Percentiles rank a stretch among this genome's conserved stretches.
phyloP scores from a whole-genome alignment of 2,329 filamentous ascomycete species.

The Alternaria arbusti region DNA sequence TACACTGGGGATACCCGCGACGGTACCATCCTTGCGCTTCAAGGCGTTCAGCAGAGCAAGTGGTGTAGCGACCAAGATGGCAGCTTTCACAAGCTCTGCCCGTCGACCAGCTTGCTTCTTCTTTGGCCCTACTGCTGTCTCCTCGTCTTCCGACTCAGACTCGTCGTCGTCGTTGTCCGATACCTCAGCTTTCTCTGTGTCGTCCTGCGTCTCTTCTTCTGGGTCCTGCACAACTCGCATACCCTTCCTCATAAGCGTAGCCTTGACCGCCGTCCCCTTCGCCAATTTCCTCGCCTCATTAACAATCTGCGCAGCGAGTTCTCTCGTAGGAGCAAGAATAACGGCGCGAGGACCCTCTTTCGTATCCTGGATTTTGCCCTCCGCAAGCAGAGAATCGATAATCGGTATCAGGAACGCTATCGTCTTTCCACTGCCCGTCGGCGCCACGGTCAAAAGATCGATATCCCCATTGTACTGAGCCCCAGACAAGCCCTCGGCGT shows the following conservation, averaged over 20 bases:
- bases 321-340: conserved; percentile 58
- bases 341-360: conserved; percentile 48
- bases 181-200: conserved; percentile 42
- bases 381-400: conserved; percentile 71
- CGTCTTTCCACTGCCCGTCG: conserved; percentile 96
- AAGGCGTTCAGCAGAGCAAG: conserved; percentile 79
- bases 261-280: conserved; percentile 75
- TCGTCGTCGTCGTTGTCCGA: conserved; percentile 48
- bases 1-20: conserved; percentile 68
- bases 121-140: conserved; percentile 33
- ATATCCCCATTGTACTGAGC: conserved; percentile 53
- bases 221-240: conserved; percentile 65
- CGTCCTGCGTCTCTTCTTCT: conserved; percentile 51
- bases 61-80: conserved; percentile 82
- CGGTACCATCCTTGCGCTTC: conserved; percentile 53
- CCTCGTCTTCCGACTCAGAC: conserved; percentile 46
- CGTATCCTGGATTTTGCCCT: conserved; percentile 28
- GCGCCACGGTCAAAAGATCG: conserved; percentile 86
- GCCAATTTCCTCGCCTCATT: conserved; percentile 83
- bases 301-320: conserved; percentile 58
- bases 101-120: conserved; percentile 47
- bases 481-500: conserved; percentile 37
- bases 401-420: conserved; percentile 89
- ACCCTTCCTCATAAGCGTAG: conserved; percentile 84
- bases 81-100: conserved; percentile 69